phyloP scores from a whole-genome alignment of 2,329 filamentous ascomycete genomes.

The Paraphoma sp. region DNA sequence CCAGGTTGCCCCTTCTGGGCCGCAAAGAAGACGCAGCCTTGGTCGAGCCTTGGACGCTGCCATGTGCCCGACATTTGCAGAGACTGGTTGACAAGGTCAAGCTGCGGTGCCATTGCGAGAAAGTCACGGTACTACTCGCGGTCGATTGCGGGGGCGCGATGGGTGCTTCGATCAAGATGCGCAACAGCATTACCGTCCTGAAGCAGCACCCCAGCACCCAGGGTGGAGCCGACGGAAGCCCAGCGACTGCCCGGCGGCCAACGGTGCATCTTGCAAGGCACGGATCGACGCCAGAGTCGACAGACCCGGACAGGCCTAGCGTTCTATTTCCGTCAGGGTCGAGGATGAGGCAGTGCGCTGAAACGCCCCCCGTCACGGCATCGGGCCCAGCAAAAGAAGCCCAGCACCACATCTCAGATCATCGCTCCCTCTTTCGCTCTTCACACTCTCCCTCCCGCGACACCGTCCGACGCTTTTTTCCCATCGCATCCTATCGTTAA shows the following conservation, averaged over 20 bases:
- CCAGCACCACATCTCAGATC: conserved; percentile 10
- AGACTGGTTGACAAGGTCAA: background rate
- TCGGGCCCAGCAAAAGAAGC: conserved; percentile 33
- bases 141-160: too few relatives aligned
- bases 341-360: conserved; percentile 12
- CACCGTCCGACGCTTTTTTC: background rate
- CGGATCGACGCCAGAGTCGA: background rate
- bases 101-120: background rate
- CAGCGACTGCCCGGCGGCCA: background rate
- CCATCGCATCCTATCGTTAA: background rate
- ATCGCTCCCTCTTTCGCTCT: conserved; percentile 10
- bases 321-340: background rate
- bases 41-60: background rate
- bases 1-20: background rate
- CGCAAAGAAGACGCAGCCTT: background rate
- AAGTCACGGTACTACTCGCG: too few relatives aligned
- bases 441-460: conserved; percentile 2
- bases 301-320: background rate
- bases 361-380: conserved; percentile 27
- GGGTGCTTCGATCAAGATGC: too few relatives aligned
- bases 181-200: too few relatives aligned
- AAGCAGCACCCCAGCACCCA: background rate
- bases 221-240: background rate
- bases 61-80: background rate
- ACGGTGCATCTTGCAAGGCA: background rate